These are phyloP conservation scores for Epicoccum sorghinum DNA, from an alignment of 2,329 filamentous ascomycete species.

Conservation along the genomic window DNA sequence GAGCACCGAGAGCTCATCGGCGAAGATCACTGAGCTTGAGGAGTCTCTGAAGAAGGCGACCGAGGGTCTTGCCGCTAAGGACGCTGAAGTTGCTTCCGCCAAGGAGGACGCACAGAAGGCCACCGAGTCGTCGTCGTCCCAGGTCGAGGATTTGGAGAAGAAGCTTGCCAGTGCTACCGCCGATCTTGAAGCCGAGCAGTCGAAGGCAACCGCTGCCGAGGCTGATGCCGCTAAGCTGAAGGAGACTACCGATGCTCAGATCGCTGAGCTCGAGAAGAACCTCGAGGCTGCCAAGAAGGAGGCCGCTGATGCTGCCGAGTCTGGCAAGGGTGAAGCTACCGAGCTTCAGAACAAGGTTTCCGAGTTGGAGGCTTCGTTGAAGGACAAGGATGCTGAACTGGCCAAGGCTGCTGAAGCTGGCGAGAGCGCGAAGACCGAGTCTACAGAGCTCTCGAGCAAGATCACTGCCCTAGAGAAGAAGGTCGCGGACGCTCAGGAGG, in stretches of 20 bases:
- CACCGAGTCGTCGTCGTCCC: slow-evolving; percentile 17
- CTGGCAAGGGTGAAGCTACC: slow-evolving; percentile 26
- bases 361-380: slow-evolving; percentile 31
- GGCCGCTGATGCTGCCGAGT: slow-evolving; percentile 20
- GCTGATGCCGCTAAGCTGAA: slow-evolving; percentile 26
- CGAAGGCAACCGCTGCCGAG: slow-evolving; percentile 18
- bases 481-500: slow-evolving; percentile 13
- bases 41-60: slow-evolving; percentile 29
- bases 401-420: slow-evolving; percentile 22
- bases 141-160: slow-evolving; percentile 22
- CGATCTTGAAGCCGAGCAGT: slow-evolving; percentile 15
- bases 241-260: slow-evolving; percentile 24
- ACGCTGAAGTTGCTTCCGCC: slow-evolving; percentile 28
- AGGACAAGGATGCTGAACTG: slow-evolving; percentile 30
- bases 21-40: slow-evolving; percentile 32
- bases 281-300: slow-evolving; percentile 25
- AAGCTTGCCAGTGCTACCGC: slow-evolving; percentile 8
- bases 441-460: slow-evolving; percentile 13
- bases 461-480: slow-evolving; percentile 19
- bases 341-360: slow-evolving; percentile 21
- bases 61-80: slow-evolving; percentile 30
- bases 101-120: slow-evolving; percentile 25
- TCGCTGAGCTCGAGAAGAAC: slow-evolving; percentile 29
- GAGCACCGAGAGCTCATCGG: slow-evolving; percentile 24
- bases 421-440: slow-evolving; percentile 53